Conservation (phyloP, 179 eudicot genomes). For the Beta corolliflora region DNA sequence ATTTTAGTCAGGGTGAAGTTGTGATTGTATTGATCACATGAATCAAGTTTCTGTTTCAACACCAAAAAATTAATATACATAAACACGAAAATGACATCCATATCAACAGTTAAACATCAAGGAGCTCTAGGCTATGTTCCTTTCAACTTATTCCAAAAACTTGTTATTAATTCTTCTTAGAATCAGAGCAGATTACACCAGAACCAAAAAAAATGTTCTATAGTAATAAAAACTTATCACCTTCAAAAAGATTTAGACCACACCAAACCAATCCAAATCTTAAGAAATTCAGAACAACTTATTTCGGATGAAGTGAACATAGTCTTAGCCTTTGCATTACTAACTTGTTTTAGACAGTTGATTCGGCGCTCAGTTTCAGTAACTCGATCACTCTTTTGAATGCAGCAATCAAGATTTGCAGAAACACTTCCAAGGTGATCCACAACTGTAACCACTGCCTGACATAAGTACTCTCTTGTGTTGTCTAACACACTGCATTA, state of each 20-base stretch:
- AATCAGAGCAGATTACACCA: too few relatives aligned
- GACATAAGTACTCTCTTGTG: constrained; percentile 69
- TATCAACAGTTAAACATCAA: not conserved
- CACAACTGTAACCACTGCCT: constrained; percentile 64
- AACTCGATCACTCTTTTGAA: constrained; percentile 40
- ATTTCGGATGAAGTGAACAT: too few relatives aligned
- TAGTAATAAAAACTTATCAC: too few relatives aligned
- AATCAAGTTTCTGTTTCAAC: constrained; percentile 49
- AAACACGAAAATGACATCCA: not conserved
- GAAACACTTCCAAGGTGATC: constrained; percentile 78
- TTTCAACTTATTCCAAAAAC: too few relatives aligned
- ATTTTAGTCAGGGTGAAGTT: constrained; percentile 45
- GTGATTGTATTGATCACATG: constrained; percentile 54
- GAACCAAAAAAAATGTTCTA: too few relatives aligned
- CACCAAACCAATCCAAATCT: too few relatives aligned
- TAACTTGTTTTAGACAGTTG: constrained; percentile 58
- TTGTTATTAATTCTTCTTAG: too few relatives aligned
- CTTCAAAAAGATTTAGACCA: too few relatives aligned
- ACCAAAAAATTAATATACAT: not conserved
- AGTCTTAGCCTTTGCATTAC: not conserved
- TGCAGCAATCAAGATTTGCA: constrained; percentile 46
- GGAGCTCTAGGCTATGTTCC: not conserved
- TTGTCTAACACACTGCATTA: constrained; percentile 57
- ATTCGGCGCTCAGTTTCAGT: constrained; percentile 58
- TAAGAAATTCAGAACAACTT: too few relatives aligned